phyloP scores from a whole-genome alignment of 169 alveolate species.

The Eimeria tenella region DNA sequence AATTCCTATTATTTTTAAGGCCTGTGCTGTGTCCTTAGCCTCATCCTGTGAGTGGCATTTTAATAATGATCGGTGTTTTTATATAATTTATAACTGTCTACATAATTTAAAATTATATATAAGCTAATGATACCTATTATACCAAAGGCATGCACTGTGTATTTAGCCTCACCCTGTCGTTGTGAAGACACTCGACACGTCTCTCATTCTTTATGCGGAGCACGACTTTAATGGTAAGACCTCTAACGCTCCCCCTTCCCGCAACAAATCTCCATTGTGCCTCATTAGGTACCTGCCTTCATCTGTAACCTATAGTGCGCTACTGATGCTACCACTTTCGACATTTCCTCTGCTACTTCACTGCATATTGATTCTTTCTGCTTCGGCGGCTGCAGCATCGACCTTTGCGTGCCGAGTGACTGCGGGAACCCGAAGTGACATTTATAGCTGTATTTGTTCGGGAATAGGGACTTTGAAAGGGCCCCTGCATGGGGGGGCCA shows the following conservation, averaged over 20 bases:
- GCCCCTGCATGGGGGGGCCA: constrained; percentile 93
- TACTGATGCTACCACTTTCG: not conserved
- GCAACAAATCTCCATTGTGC: not conserved
- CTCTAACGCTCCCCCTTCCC: not conserved
- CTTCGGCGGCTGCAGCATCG: constrained; percentile 83
- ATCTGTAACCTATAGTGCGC: not conserved
- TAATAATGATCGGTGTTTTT: not conserved
- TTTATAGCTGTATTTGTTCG: constrained; percentile 86
- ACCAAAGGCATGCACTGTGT: not conserved
- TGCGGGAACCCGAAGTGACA: constrained; percentile 86
- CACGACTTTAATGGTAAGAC: constrained; percentile 88
- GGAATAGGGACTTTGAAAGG: constrained; percentile 90
- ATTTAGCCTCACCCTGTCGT: constrained; percentile 59
- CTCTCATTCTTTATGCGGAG: constrained; percentile 91
- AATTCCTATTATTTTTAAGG: not conserved
- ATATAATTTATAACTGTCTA: not conserved
- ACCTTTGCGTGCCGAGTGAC: constrained; percentile 92
- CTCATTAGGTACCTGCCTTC: too few species aligned
- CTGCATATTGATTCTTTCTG: not conserved
- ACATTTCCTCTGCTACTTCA: not conserved
- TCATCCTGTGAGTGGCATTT: not conserved
- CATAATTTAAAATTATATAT: not conserved
- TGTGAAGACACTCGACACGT: constrained; percentile 82
- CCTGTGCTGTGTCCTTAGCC: not conserved
- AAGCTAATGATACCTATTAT: not conserved